These are phyloP conservation scores for Aspergillus nomiae DNA, from an alignment of 2,329 filamentous ascomycete genomes.

Conservation along the genomic window DNA sequence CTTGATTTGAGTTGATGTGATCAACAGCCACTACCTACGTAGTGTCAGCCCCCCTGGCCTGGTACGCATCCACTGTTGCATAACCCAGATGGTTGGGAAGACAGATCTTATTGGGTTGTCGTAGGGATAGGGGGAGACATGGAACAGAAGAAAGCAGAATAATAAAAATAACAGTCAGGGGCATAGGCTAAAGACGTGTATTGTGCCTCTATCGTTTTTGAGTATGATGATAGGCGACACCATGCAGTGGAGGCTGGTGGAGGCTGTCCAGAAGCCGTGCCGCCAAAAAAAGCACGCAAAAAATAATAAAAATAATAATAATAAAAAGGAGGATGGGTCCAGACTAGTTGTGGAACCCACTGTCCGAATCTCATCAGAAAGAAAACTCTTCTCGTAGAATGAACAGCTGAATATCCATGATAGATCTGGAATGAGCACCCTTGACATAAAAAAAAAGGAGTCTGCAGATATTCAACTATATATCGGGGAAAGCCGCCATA, in stretches of 20 bases:
- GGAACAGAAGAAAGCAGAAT: not conserved
- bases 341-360: not conserved
- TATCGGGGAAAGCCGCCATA: not conserved
- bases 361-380: not conserved
- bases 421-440: not conserved
- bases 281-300: not conserved
- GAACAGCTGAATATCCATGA: not conserved
- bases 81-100: not conserved
- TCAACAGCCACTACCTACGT: not conserved
- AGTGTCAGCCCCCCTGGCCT: not conserved
- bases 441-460: not conserved
- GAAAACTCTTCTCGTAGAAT: not conserved
- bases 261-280: not conserved
- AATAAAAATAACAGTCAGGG: not conserved
- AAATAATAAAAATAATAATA: not conserved
- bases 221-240: not conserved
- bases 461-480: not conserved
- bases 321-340: not conserved
- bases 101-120: not conserved
- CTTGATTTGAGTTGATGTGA: not conserved
- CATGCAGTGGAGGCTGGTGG: not conserved
- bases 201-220: not conserved
- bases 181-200: not conserved
- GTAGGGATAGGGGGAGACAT: not conserved
- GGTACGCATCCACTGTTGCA: not conserved